These are phyloP conservation scores for Rutidosis leptorrhynchoides DNA, from an alignment of 129 eudicot genomes.

Conservation along the genomic window DNA sequence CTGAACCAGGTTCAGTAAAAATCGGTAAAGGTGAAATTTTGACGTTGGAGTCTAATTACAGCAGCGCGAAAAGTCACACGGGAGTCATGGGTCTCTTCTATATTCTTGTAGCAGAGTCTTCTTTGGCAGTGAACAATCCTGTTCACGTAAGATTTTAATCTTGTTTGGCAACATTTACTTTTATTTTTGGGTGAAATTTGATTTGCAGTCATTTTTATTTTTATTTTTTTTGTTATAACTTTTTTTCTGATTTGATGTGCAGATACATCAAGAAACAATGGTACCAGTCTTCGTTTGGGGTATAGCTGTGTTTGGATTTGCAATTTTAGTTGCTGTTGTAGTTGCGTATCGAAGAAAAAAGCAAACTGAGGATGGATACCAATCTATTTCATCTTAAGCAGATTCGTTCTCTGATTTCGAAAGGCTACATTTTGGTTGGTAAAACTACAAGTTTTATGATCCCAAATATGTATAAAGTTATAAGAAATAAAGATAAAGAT, in stretches of 20 bases:
- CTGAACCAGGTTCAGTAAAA: conserved; percentile 61
- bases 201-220: not conserved
- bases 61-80: conserved; percentile 46
- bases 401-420: not conserved
- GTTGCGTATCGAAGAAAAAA: conserved; percentile 27
- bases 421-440: conserved; percentile 5
- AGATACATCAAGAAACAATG: conserved; percentile 21
- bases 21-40: conserved; percentile 53
- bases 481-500: not conserved
- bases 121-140: conserved; percentile 18
- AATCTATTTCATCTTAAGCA: conserved; percentile 26
- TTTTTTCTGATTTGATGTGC: conserved; percentile 20
- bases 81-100: conserved; percentile 93
- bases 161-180: not conserved
- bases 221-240: not conserved
- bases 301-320: conserved; percentile 31
- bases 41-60: conserved; percentile 65
- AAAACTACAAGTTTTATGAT: conserved; percentile 1
- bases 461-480: not conserved
- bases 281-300: conserved; percentile 32
- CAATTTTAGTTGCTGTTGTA: conserved; percentile 30
- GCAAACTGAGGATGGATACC: conserved; percentile 32
- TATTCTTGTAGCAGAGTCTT: conserved; percentile 58
- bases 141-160: conserved; percentile 40
- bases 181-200: not conserved